Conservation (phyloP, 208 protist genomes). For the Leishmania gerbilli region DNA sequence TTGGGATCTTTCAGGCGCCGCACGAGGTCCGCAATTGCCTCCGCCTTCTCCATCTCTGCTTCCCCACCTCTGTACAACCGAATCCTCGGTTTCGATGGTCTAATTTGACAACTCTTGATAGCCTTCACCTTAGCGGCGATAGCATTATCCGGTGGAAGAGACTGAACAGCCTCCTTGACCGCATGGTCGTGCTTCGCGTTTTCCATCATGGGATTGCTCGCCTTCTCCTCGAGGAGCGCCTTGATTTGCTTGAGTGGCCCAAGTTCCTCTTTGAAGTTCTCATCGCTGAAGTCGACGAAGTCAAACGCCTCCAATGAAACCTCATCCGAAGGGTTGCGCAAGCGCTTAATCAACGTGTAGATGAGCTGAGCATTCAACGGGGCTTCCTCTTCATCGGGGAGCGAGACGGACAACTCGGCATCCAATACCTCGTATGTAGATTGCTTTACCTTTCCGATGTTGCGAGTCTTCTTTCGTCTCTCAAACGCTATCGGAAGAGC, state of each 20-base stretch:
- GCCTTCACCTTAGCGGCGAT: slow-evolving; percentile 40
- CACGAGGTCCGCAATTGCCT: slow-evolving; percentile 44
- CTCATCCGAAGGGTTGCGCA: slow-evolving; percentile 32
- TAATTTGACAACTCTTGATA: slow-evolving; percentile 26
- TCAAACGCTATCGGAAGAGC: slow-evolving; percentile 25
- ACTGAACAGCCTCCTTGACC: slow-evolving; percentile 45
- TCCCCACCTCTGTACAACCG: slow-evolving; percentile 6
- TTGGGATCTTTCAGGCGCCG: slow-evolving; percentile 28
- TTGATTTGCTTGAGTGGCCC: slow-evolving; percentile 42
- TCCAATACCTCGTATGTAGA: slow-evolving; percentile 17
- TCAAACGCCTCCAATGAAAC: slow-evolving; percentile 42
- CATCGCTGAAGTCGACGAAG: slow-evolving; percentile 52
- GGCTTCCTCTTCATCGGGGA: slow-evolving; percentile 35
- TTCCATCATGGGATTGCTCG: slow-evolving; percentile 33
- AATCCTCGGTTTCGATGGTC: slow-evolving; percentile 10
- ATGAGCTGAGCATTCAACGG: slow-evolving; percentile 61
- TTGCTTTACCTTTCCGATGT: slow-evolving; percentile 19
- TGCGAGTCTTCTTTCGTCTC: slow-evolving; percentile 15
- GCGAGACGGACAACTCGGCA: slow-evolving; percentile 17
- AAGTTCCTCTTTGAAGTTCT: slow-evolving; percentile 50
- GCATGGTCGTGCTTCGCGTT: slow-evolving; percentile 14
- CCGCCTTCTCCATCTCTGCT: slow-evolving; percentile 30
- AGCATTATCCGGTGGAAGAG: slow-evolving; percentile 36
- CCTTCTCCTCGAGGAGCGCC: slow-evolving; percentile 44
- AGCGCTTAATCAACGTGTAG: slow-evolving; percentile 31